Percentiles rank a stretch among this genome's conserved stretches.
phyloP scores from a whole-genome alignment of 345 rosid species.

The Hibiscus tridactylites region DNA sequence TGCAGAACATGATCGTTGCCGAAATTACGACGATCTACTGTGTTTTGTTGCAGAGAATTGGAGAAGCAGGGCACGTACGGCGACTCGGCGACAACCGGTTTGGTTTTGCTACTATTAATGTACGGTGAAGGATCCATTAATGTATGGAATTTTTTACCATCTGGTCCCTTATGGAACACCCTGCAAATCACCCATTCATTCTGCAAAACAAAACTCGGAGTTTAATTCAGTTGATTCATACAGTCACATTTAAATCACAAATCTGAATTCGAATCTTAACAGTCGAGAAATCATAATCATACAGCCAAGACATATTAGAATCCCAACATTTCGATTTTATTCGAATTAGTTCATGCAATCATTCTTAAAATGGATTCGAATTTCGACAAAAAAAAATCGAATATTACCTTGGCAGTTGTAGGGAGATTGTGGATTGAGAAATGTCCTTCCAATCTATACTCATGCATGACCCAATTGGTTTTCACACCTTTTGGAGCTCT shows the following conservation, averaged over 20 bases:
- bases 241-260: background rate
- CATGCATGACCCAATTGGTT: conserved; percentile 95
- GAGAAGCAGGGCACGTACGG: conserved; percentile 81
- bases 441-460: conserved; percentile 74
- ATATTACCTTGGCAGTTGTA: conserved; percentile 63
- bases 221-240: background rate
- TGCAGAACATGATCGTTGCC: conserved; percentile 26
- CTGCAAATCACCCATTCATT: conserved; percentile 94
- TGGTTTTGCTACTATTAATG: conserved; percentile 16
- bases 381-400: background rate
- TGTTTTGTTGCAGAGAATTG: conserved; percentile 30
- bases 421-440: conserved; percentile 62
- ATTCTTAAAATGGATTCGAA: background rate
- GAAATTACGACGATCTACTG: conserved; percentile 14
- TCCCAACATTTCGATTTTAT: too few species aligned
- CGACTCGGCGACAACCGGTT: conserved; percentile 19
- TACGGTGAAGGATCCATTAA: conserved; percentile 41
- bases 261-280: background rate
- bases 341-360: background rate
- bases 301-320: background rate
- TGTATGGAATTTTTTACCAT: conserved; percentile 65
- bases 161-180: conserved; percentile 67
- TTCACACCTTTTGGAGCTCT: conserved; percentile 88
- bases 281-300: background rate
- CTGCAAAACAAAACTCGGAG: conserved; percentile 24